A percentile compares a stretch with the other conserved stretches of the same genome.
Evolutionary conservation across 306 rosid species (phyloP).

Genomic region (Cicer chorassanicum): DNA sequence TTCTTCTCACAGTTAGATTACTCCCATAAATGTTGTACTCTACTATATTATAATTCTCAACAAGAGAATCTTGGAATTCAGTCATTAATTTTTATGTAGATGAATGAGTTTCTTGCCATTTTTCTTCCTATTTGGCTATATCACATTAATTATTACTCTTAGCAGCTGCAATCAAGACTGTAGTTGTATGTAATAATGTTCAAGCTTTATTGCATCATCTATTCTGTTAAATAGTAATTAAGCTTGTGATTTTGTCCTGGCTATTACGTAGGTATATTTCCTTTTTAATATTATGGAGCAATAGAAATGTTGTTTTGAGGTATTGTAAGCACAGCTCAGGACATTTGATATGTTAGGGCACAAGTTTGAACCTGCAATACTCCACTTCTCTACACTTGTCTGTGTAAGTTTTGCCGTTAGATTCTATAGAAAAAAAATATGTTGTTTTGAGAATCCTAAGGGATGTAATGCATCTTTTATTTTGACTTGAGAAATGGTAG

Average conservation of each 20-base stretch:
- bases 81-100: constrained; percentile 43
- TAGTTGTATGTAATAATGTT: constrained; percentile 51
- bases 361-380: too few species aligned
- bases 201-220: constrained; percentile 42
- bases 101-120: constrained; percentile 47
- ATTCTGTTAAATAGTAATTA: constrained; percentile 39
- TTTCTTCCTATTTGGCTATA: constrained; percentile 33
- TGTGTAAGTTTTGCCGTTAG: too few species aligned
- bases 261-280: not conserved
- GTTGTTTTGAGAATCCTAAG: too few species aligned
- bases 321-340: too few species aligned
- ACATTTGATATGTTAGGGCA: too few species aligned
- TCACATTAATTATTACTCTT: constrained; percentile 31
- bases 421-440: too few species aligned
- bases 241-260: constrained; percentile 22
- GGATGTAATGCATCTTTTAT: too few species aligned
- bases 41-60: constrained; percentile 39
- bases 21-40: constrained; percentile 40
- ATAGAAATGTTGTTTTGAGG: not conserved
- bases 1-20: constrained; percentile 74
- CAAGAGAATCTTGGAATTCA: constrained; percentile 41
- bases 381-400: too few species aligned
- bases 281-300: not conserved
- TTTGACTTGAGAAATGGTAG: too few species aligned
- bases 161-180: constrained; percentile 48